Evolutionary conservation across 2,329 filamentous ascomycete species (phyloP).

Genomic region (Cyphellophora europaea): DNA sequence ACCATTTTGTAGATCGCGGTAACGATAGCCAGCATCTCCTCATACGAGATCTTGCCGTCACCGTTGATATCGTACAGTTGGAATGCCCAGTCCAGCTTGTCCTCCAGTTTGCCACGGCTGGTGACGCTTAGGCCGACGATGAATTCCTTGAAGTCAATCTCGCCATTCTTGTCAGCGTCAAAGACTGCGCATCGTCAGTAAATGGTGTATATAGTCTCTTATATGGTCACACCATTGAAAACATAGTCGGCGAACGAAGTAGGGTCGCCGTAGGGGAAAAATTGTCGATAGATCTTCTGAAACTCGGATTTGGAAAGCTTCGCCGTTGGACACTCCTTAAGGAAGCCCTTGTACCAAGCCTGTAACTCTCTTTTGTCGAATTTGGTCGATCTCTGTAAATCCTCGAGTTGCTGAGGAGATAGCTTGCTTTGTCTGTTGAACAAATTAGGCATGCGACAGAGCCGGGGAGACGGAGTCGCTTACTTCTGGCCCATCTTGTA

Average conservation of each 20-base stretch:
- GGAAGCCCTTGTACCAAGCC: conserved; percentile 99
- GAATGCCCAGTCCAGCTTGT: conserved; percentile 99
- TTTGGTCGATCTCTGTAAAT: conserved; percentile 93
- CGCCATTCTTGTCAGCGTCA: conserved; percentile 92
- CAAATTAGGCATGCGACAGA: too few species aligned
- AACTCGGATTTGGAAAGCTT: conserved; percentile 98
- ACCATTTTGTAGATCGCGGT: conserved; percentile 99
- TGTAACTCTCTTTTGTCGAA: conserved; percentile 99
- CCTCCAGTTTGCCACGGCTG: conserved; percentile 95
- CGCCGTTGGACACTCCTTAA: conserved; percentile 95
- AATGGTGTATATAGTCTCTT: neutral
- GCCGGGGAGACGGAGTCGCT: too few species aligned
- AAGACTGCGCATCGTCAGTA: conserved; percentile 50
- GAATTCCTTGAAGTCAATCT: conserved; percentile 99
- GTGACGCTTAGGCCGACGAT: conserved; percentile 97
- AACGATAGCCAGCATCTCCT: conserved; percentile 97
- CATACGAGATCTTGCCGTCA: conserved; percentile 97
- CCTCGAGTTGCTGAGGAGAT: conserved; percentile 86
- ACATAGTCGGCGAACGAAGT: conserved; percentile 98
- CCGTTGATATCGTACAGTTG: conserved; percentile 99
- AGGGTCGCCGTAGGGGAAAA: conserved; percentile 97
- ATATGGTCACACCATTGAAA: conserved; percentile 52
- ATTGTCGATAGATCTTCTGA: conserved; percentile 98
- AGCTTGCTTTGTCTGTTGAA: conserved; percentile 97
- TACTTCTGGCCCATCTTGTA: too few species aligned